These are phyloP conservation scores for Rosa hybrid DNA, from an alignment of 331 rosid genomes.

Conservation along the genomic window DNA sequence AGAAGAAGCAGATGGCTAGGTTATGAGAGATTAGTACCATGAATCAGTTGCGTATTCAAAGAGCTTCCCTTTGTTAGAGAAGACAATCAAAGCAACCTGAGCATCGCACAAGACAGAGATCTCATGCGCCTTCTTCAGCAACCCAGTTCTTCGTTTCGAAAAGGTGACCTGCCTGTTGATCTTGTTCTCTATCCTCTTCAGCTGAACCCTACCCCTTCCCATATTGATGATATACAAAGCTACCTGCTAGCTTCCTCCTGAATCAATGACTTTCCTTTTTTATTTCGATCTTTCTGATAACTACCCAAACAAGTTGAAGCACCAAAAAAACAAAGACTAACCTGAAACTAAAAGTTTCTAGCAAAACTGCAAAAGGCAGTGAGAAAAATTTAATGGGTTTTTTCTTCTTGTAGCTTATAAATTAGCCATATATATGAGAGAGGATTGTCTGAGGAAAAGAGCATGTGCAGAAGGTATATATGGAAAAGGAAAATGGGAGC, in stretches of 20 bases:
- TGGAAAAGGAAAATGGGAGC: not conserved
- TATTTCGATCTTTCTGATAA: constrained; percentile 12
- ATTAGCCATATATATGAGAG: constrained; percentile 27
- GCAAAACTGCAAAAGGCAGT: not conserved
- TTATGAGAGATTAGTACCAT: constrained; percentile 39
- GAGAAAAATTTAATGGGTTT: constrained; percentile 10
- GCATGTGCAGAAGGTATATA: constrained; percentile 12
- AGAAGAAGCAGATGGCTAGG: constrained; percentile 1
- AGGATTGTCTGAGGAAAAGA: constrained; percentile 22
- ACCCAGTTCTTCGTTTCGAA: constrained; percentile 81
- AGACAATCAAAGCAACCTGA: constrained; percentile 84
- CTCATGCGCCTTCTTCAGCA: constrained; percentile 83
- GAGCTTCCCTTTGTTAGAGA: constrained; percentile 82
- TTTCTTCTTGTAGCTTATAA: constrained; percentile 24
- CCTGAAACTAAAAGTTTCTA: constrained; percentile 21
- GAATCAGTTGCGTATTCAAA: constrained; percentile 82
- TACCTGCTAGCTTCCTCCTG: not conserved
- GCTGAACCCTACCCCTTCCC: constrained; percentile 93
- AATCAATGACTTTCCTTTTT: not conserved
- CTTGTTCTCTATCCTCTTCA: constrained; percentile 86
- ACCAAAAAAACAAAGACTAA: constrained; percentile 10
- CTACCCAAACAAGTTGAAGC: constrained; percentile 20
- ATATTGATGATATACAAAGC: constrained; percentile 20
- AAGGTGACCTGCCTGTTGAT: constrained; percentile 85
- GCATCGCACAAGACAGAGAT: constrained; percentile 94